Evolutionary conservation across 441 rosid genomes (phyloP).

Genomic region (Hura crepitans): DNA sequence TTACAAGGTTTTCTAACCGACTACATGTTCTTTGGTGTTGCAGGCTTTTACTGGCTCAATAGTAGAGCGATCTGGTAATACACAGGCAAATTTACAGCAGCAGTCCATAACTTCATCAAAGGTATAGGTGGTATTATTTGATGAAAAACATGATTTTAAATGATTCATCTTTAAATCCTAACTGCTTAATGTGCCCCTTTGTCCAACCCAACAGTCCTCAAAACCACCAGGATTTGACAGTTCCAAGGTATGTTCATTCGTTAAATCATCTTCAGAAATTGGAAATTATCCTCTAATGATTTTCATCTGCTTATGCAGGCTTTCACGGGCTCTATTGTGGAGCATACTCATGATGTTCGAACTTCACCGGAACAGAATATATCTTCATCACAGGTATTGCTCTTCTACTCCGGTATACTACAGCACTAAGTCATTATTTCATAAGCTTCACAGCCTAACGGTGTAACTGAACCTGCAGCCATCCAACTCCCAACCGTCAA

Average conservation of each 20-base stretch:
- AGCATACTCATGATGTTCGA: conserved; percentile 39
- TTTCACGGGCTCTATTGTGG: conserved; percentile 66
- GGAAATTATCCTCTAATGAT: neutral
- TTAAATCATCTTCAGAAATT: neutral
- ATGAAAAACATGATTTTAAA: neutral
- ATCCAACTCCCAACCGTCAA: conserved; percentile 48
- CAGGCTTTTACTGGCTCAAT: conserved; percentile 14
- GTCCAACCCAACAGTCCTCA: conserved; percentile 13
- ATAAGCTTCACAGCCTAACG: neutral
- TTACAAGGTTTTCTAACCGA: neutral
- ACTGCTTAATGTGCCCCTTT: neutral
- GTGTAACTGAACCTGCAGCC: conserved; percentile 28
- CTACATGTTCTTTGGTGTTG: neutral
- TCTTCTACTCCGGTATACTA: neutral
- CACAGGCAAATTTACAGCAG: neutral
- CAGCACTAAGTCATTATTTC: neutral
- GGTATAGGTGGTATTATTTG: conserved; percentile 2
- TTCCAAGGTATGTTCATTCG: conserved; percentile 26
- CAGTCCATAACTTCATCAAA: conserved; percentile 15
- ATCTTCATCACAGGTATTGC: conserved; percentile 47
- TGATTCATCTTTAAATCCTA: neutral
- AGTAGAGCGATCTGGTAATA: conserved; percentile 6
- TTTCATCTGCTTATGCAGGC: conserved; percentile 39
- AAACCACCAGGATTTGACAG: conserved; percentile 29
- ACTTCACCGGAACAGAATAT: conserved; percentile 23